phyloP scores from a whole-genome alignment of 768 basidiomycete species.

The Lyophyllum semitale region DNA sequence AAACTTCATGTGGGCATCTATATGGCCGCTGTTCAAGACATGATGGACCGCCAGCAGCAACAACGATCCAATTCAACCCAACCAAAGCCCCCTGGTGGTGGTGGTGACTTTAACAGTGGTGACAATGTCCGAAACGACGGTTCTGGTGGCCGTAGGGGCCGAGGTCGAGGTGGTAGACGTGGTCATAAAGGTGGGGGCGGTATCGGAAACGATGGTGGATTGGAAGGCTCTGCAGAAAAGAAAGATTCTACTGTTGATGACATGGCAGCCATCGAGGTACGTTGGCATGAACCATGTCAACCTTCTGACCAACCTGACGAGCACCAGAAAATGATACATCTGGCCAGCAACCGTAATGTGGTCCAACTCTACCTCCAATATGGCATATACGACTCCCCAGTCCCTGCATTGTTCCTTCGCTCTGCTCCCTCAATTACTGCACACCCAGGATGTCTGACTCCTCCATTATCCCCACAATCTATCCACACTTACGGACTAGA shows the following conservation, averaged over 20 bases:
- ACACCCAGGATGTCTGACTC: background rate
- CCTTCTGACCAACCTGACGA: constrained; percentile 6
- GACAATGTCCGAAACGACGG: background rate
- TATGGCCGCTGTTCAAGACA: constrained; percentile 20
- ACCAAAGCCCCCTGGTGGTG: too few species aligned
- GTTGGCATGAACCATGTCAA: constrained; percentile 7
- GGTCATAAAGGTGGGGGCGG: constrained; percentile 4
- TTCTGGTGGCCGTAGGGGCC: too few species aligned
- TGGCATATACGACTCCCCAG: constrained; percentile 7
- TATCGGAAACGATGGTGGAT: constrained; percentile 7
- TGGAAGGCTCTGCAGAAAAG: constrained; percentile 11
- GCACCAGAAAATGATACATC: constrained; percentile 4
- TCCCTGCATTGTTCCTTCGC: constrained; percentile 11
- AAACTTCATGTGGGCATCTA: constrained; percentile 22
- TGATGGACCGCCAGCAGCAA: constrained; percentile 16
- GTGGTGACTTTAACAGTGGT: constrained; percentile 2
- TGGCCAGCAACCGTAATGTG: constrained; percentile 4
- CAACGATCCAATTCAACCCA: too few species aligned
- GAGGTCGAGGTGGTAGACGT: background rate
- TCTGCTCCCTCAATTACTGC: constrained; percentile 11
- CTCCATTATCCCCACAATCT: constrained; percentile 11
- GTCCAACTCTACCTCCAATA: constrained; percentile 13
- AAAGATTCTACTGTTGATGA: constrained; percentile 8
- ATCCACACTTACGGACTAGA: constrained; percentile 10
- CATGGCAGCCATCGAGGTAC: constrained; percentile 7